Percentiles rank a stretch among this genome's conserved stretches.
phyloP scores from a whole-genome alignment of 2,329 filamentous ascomycete species.

The Penicillium vulpinum region DNA sequence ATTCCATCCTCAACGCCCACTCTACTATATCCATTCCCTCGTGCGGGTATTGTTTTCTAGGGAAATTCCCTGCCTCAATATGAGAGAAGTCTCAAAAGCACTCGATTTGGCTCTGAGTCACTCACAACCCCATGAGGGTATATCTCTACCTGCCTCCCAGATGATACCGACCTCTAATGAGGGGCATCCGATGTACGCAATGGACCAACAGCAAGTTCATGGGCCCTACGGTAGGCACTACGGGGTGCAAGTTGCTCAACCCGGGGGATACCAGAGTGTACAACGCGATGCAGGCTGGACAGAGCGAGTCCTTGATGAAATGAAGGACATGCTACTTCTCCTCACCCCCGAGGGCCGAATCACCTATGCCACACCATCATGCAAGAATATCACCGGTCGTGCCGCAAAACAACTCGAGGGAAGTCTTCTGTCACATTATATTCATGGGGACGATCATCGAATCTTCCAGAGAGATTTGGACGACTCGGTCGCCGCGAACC shows the following conservation, averaged over 20 bases:
- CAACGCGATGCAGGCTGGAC: slow-evolving; percentile 76
- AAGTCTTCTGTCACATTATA: slow-evolving; percentile 73
- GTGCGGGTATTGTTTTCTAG: neutral
- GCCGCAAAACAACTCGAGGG: slow-evolving; percentile 69
- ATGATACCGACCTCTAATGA: slow-evolving; percentile 12
- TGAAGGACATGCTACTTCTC: slow-evolving; percentile 85
- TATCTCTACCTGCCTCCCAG: slow-evolving; percentile 10
- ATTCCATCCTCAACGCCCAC: neutral
- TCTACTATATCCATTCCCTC: neutral
- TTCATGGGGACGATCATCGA: slow-evolving; percentile 81
- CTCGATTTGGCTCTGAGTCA: slow-evolving; percentile 18
- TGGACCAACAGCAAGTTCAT: slow-evolving; percentile 13
- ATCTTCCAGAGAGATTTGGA: slow-evolving; percentile 87
- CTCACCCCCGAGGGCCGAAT: slow-evolving; percentile 81
- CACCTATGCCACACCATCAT: slow-evolving; percentile 80
- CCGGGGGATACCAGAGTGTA: slow-evolving; percentile 37
- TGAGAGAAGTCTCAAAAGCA: neutral
- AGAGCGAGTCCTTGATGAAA: slow-evolving; percentile 82
- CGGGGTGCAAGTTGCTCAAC: slow-evolving; percentile 14
- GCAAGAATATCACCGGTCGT: slow-evolving; percentile 73
- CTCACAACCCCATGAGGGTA: slow-evolving; percentile 11
- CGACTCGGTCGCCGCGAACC: slow-evolving; percentile 80
- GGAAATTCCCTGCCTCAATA: neutral
- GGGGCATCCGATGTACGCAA: slow-evolving; percentile 4
- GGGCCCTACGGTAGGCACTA: slow-evolving; percentile 15